These are phyloP conservation scores for Torulaspora gathmanii DNA, from an alignment of 805 yeast species.

Conservation along the genomic window DNA sequence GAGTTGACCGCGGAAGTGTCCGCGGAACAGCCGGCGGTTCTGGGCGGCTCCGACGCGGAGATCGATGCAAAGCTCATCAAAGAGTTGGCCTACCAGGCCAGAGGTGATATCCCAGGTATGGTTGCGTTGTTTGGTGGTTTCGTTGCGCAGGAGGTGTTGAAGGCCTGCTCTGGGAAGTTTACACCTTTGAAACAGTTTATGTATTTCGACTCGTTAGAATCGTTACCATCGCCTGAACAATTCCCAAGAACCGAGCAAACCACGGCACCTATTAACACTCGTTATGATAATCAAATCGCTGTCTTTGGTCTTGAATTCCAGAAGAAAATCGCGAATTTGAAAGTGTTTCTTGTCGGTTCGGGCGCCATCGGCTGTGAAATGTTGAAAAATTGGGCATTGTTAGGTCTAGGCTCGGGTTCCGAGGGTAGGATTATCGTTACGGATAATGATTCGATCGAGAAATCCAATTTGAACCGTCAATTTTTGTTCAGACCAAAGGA, in stretches of 20 bases:
- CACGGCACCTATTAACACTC: slow-evolving; percentile 68
- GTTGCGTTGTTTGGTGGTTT: slow-evolving; percentile 90
- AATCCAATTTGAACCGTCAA: slow-evolving; percentile 93
- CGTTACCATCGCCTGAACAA: slow-evolving; percentile 60
- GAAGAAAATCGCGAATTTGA: slow-evolving; percentile 65
- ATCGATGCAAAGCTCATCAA: slow-evolving; percentile 61
- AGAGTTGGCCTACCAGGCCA: slow-evolving; percentile 77
- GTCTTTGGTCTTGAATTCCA: slow-evolving; percentile 83
- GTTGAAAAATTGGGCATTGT: slow-evolving; percentile 96
- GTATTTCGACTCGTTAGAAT: slow-evolving; percentile 91
- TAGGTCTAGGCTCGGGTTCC: slow-evolving; percentile 92
- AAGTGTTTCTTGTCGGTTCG: slow-evolving; percentile 88
- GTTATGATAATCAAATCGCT: slow-evolving; percentile 95
- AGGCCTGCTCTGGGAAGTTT: slow-evolving; percentile 92
- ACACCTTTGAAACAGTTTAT: slow-evolving; percentile 89
- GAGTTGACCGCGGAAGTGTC: slow-evolving; percentile 57
- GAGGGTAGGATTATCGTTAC: slow-evolving; percentile 80
- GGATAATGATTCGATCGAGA: slow-evolving; percentile 92
- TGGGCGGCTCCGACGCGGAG: slow-evolving; percentile 47
- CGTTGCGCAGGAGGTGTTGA: slow-evolving; percentile 93
- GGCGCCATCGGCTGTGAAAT: slow-evolving; percentile 99
- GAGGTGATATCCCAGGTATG: slow-evolving; percentile 88
- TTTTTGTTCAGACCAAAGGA: slow-evolving; percentile 91
- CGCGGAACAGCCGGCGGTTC: slow-evolving; percentile 46
- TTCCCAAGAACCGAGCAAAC: slow-evolving; percentile 64